Conservation (phyloP, 306 rosid genomes). For the Quercus bicolor region DNA sequence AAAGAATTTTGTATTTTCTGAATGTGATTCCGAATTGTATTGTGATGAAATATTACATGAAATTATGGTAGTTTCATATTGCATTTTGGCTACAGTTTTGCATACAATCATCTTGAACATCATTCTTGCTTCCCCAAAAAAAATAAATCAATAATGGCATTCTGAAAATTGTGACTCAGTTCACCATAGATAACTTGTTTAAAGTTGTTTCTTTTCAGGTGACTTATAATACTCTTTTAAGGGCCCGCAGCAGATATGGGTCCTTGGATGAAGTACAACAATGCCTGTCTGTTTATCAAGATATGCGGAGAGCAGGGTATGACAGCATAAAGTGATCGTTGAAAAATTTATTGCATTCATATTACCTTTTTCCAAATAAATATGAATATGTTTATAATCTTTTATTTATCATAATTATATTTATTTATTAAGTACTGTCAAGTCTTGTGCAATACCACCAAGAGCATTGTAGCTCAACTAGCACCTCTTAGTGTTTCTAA, state of each 20-base stretch:
- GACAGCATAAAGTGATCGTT: neutral
- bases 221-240: conserved; percentile 79
- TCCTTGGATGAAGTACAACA: conserved; percentile 80
- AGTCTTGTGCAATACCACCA: neutral
- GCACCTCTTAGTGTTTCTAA: too few relatives aligned
- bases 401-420: conserved; percentile 10
- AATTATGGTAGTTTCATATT: neutral
- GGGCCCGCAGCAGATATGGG: conserved; percentile 75
- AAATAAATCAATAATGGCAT: neutral
- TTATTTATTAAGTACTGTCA: neutral
- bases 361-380: neutral
- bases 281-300: conserved; percentile 80
- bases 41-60: neutral
- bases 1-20: neutral
- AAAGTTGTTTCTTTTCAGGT: conserved; percentile 48
- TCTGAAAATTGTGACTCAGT: neutral
- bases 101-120: neutral
- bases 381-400: neutral
- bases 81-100: neutral
- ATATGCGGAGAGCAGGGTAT: conserved; percentile 95
- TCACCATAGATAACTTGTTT: neutral
- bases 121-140: too few relatives aligned
- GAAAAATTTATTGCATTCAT: neutral
- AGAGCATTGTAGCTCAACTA: too few relatives aligned
- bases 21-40: neutral